Conservation (phyloP, 805 yeast genomes). For the Saccharomyces cerevisiae region DNA sequence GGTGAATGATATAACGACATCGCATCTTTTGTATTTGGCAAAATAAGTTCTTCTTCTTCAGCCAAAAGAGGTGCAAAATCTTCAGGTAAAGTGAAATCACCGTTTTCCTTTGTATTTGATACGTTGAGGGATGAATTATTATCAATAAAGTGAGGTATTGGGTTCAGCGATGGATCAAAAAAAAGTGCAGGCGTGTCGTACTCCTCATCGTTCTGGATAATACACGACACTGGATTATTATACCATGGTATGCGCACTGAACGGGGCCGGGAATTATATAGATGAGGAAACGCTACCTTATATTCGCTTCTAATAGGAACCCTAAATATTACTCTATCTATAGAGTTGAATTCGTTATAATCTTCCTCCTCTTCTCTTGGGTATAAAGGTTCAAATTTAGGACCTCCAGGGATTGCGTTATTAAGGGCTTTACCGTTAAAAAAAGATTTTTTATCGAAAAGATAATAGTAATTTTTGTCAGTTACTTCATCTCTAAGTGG, state of each 20-base stretch:
- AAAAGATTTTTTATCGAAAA: slow-evolving; percentile 73
- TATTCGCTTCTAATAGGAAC: slow-evolving; percentile 73
- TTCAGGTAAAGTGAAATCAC: slow-evolving; percentile 36
- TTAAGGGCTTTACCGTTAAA: slow-evolving; percentile 88
- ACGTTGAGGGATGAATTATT: slow-evolving; percentile 15
- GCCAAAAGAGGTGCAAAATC: slow-evolving; percentile 45
- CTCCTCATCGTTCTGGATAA: slow-evolving; percentile 35
- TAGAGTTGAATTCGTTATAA: slow-evolving; percentile 80
- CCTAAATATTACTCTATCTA: slow-evolving; percentile 80
- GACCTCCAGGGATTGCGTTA: slow-evolving; percentile 88
- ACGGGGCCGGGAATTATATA: slow-evolving; percentile 72
- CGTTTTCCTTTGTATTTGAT: slow-evolving; percentile 31
- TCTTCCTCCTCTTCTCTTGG: slow-evolving; percentile 67
- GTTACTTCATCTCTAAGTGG: slow-evolving; percentile 56
- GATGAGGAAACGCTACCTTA: slow-evolving; percentile 74
- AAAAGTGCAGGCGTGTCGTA: slow-evolving; percentile 48
- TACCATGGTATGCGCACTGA: slow-evolving; percentile 56
- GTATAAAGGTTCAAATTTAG: slow-evolving; percentile 82
- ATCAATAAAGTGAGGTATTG: slow-evolving; percentile 35
- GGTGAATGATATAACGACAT: slow-evolving; percentile 73
- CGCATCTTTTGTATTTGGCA: slow-evolving; percentile 47
- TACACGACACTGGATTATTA: slow-evolving; percentile 52
- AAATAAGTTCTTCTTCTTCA: slow-evolving; percentile 35
- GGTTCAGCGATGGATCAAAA: slow-evolving; percentile 48
- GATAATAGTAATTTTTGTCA: slow-evolving; percentile 54